Base-by-base conservation (phyloP, 768 basidiomycete species). In the Termitomyces sp. region DNA sequence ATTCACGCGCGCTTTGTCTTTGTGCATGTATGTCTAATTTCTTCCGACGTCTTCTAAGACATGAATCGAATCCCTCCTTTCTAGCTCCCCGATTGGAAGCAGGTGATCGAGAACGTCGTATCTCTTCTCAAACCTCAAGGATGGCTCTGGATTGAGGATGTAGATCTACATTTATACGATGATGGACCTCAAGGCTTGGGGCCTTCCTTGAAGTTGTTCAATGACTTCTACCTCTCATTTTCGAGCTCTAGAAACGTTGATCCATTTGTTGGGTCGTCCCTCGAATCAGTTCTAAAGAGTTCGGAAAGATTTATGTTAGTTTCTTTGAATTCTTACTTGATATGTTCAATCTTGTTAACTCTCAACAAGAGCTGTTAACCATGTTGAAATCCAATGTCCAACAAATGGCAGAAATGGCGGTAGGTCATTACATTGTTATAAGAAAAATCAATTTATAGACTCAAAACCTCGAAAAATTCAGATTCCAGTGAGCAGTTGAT, bases 121-220 rank as follows among this genome's bases (percentile, higher is more conserved):
- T 14, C 59, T 11, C 14, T 56, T 8, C 36, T 60, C 18, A 60
- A 50, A 47, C 52, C 55, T 43, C 32, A 43, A 28, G 55, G 59
- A 18, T 60, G 55, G 55, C 46, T 60, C 10, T 60, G 35, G 50
- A 44, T 60, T 4, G 55, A 60, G 26, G 59, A 60, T 8, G 28
- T 35, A 6, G 55, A 56, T n/a, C 10, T 44, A 1, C 5, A 48
- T 16, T 22, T 53, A 16, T 57, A 54, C 14, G 28, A 56, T 13
- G 46, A 60, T 32, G 43, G 41, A 20, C 48, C 48, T 11, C 46
- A 35, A 10, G 52, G 33, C 30, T 22, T 54, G 5, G 52, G 32
- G 16, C 47, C 52, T 4, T 18, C 8, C 2, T 24, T 38, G 2
- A 40, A 57, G 33, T 10, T 30, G 41, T 57, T 60, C 40, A 53